Conservation (phyloP, 345 rosid genomes). For the Raphanus sativus region DNA sequence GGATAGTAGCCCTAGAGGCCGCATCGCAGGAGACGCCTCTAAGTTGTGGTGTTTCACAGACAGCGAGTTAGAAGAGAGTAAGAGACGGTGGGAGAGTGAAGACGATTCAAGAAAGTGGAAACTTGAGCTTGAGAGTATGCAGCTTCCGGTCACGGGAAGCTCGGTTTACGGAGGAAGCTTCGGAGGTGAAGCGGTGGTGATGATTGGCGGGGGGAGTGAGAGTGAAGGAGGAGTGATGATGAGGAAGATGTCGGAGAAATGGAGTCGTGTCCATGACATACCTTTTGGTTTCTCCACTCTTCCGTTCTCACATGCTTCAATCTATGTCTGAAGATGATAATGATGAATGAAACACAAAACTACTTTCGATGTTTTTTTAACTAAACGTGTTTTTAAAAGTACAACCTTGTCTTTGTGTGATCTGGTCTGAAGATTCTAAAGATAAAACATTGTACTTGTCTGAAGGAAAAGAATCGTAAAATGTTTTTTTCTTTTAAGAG, state of each 20-base stretch:
- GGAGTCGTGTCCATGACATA: slow-evolving; percentile 1
- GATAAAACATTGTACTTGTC: background rate
- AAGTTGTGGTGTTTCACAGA: slow-evolving; percentile 34
- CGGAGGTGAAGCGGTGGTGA: slow-evolving; percentile 29
- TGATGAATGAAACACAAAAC: background rate
- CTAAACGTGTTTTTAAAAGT: background rate
- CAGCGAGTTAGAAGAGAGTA: slow-evolving; percentile 1
- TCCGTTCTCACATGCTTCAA: slow-evolving; percentile 33
- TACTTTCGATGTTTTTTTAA: background rate
- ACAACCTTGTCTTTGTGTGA: slow-evolving; percentile 9
- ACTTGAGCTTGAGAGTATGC: slow-evolving; percentile 10
- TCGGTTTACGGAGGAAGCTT: slow-evolving; percentile 37
- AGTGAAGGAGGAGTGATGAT: background rate
- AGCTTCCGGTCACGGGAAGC: slow-evolving; percentile 35
- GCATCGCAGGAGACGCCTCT: slow-evolving; percentile 20
- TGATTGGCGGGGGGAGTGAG: slow-evolving; percentile 20
- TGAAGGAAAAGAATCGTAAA: background rate
- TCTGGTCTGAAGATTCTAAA: background rate
- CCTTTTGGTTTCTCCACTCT: slow-evolving; percentile 25
- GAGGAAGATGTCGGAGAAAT: slow-evolving; percentile 21
- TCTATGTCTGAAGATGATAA: slow-evolving; percentile 19
- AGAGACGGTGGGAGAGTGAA: background rate
- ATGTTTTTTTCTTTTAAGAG: background rate
- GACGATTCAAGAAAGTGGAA: slow-evolving; percentile 32
- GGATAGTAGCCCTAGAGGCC: slow-evolving; percentile 43